Base-by-base conservation (phyloP, 2,329 filamentous ascomycete species). In the Cercospora berteroae region DNA sequence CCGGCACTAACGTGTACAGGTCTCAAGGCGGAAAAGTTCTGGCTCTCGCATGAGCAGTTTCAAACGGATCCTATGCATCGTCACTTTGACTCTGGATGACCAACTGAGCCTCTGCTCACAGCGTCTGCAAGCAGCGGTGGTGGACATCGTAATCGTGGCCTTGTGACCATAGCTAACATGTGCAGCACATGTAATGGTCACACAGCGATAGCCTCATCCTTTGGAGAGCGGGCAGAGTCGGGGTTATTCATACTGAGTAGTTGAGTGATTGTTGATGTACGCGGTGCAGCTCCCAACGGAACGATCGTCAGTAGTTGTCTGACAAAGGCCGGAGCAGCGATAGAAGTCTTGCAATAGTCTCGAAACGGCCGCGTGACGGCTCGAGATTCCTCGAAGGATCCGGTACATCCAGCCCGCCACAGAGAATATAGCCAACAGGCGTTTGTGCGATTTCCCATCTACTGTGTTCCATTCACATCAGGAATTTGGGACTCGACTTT, bases 401-500 rank as follows among this genome's bases (percentile, higher is more conserved):
- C 31, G 20, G 20, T 42, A 25, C 33, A 36, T 27, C 12, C 5
- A 25, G 20, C 20, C 31, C 23, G 5, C 33, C 39, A 23, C 13
- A 27, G 16, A 31, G 18, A 18, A 36, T 9, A 13, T 59, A 1
- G 20, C 31, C 20, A 25, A 36, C n/a, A 10, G 18, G 29, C 29
- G 25, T 39, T 39, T 25, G 18, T 33, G 12, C 18, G 12, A 20
- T 3, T 33, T 6, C 20, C 18, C 16, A 39, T 60, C 18, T 39
- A 18, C 16, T 4, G 42, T 23, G 18, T 13, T 50, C 9, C 39
- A 31, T 33, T 71, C 70, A 76, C 75, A 76, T 76, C 67, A 76
- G 65, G 68, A 76, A 76, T 69, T 71, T 76, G 36, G 74, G 73
- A 44, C 68, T 69, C 20, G 68, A 62, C 52, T 63, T 65, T 20